phyloP scores from a whole-genome alignment of 768 basidiomycete species.

The Ramaria sp. region DNA sequence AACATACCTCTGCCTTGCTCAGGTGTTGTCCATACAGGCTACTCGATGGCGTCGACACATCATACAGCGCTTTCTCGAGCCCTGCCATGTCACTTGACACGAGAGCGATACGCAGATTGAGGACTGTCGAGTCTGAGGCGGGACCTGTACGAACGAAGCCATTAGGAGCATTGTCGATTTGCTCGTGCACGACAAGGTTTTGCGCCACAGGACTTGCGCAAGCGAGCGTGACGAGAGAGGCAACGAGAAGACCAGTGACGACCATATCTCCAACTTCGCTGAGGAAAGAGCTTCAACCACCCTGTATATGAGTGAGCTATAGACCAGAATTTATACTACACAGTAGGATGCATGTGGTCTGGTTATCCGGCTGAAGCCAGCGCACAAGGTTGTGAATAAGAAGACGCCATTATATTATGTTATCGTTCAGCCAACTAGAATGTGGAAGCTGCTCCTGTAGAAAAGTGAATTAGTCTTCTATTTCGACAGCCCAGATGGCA shows the following conservation, averaged over 20 bases:
- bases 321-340: background rate
- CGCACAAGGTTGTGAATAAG: no score
- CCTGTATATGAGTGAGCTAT: background rate
- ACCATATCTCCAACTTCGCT: background rate
- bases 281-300: background rate
- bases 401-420: no score
- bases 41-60: constrained; percentile 27
- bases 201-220: constrained; percentile 8
- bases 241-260: background rate
- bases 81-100: constrained; percentile 24
- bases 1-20: constrained; percentile 22
- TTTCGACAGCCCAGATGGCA: no score
- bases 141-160: constrained; percentile 17
- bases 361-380: no score
- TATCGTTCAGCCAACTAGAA: no score
- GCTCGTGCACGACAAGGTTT: constrained; percentile 17
- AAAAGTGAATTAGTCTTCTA: no score
- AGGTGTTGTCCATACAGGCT: constrained; percentile 24
- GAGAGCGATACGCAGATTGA: constrained; percentile 29
- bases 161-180: constrained; percentile 14
- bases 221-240: background rate
- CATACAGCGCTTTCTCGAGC: constrained; percentile 25
- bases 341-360: background rate
- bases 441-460: no score
- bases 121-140: constrained; percentile 16